A percentile compares a stretch with the other conserved stretches of the same genome.
phyloP scores from a whole-genome alignment of 208 protist species.

The Leishmania lainsoni region DNA sequence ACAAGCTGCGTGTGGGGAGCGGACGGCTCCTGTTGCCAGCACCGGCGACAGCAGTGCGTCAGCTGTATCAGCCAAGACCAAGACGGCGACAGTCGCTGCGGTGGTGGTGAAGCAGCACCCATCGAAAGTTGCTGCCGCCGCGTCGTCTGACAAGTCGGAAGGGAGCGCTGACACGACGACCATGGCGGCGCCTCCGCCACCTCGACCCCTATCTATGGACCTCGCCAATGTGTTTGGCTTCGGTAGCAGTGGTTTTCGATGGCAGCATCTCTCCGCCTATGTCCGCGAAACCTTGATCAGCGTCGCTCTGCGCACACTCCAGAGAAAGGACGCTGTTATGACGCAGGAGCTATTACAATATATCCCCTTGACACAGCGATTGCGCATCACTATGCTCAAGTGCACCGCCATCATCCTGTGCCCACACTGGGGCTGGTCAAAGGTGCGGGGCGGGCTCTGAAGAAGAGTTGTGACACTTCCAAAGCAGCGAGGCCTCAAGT shows the following conservation, averaged over 20 bases:
- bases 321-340: slow-evolving; percentile 26
- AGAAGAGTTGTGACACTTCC: slow-evolving; percentile 2
- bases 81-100: neutral
- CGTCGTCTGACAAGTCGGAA: neutral
- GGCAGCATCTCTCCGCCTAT: slow-evolving; percentile 18
- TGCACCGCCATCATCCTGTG: neutral
- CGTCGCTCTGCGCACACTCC: slow-evolving; percentile 25
- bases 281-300: slow-evolving; percentile 29
- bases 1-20: neutral
- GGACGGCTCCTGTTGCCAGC: neutral
- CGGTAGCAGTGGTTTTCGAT: slow-evolving; percentile 11
- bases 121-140: neutral
- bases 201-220: slow-evolving; percentile 5
- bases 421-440: neutral
- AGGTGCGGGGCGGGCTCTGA: neutral
- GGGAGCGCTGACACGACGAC: neutral
- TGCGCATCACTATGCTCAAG: slow-evolving; percentile 18
- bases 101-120: neutral
- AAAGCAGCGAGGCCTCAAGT: neutral
- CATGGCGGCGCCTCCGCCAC: neutral
- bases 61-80: neutral
- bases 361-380: slow-evolving; percentile 30
- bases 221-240: slow-evolving; percentile 31
- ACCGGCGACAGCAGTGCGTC: neutral
- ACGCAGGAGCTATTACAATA: slow-evolving; percentile 33